A percentile compares a stretch with the other conserved stretches of the same genome.
Evolutionary conservation across 306 rosid species (phyloP).

Genomic region (Medicago lupulina): DNA sequence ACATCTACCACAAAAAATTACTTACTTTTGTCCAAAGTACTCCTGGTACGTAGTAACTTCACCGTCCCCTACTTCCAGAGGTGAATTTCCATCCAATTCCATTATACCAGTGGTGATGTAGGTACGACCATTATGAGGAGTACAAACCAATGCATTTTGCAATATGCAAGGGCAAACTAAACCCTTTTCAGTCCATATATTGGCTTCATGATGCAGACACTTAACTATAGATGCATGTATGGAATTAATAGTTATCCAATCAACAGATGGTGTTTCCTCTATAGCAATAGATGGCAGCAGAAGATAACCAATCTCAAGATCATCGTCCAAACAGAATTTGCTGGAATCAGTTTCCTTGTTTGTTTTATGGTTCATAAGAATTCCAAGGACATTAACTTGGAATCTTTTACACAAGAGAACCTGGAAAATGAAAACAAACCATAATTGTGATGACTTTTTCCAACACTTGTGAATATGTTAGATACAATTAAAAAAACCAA

Average conservation of each 20-base stretch:
- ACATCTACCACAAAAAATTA: constrained; percentile 24
- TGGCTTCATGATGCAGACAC: constrained; percentile 22
- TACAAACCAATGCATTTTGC: constrained; percentile 59
- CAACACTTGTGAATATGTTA: not conserved
- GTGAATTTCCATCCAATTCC: constrained; percentile 65
- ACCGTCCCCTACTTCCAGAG: constrained; percentile 48
- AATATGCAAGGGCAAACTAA: constrained; percentile 62
- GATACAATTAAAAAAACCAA: not conserved
- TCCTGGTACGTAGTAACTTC: constrained; percentile 59
- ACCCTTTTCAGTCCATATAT: constrained; percentile 54
- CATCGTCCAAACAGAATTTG: constrained; percentile 43
- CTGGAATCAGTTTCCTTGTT: constrained; percentile 31
- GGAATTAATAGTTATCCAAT: constrained; percentile 65
- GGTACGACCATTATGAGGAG: constrained; percentile 64
- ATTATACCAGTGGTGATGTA: constrained; percentile 58
- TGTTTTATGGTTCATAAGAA: constrained; percentile 53
- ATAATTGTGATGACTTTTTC: not conserved
- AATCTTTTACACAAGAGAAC: constrained; percentile 64
- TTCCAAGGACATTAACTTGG: constrained; percentile 60
- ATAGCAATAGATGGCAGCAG: constrained; percentile 62
- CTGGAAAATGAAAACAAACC: constrained; percentile 47
- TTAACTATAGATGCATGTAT: constrained; percentile 33
- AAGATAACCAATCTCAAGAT: constrained; percentile 63
- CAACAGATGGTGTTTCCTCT: constrained; percentile 39
- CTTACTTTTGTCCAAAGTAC: constrained; percentile 55